A percentile compares a stretch with the other conserved stretches of the same genome.
Conservation (phyloP, 805 yeast genomes). For the Barnettozyma sucrosica region DNA sequence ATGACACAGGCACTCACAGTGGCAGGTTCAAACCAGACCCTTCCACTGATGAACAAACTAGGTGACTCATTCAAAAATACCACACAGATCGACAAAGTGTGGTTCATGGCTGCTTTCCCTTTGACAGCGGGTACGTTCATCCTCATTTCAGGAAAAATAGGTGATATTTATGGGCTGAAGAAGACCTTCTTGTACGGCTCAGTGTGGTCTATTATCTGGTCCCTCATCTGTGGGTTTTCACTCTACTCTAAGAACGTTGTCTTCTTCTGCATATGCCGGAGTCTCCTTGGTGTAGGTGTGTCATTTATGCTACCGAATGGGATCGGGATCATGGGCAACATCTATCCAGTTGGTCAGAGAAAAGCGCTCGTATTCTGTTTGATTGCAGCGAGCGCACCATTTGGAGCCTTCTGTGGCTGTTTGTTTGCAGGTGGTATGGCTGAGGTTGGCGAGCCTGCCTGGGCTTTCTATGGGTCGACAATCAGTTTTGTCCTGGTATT, state of each 20-base stretch:
- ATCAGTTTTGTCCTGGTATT: conserved; percentile 32
- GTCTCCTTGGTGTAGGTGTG: conserved; percentile 58
- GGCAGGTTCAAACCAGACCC: conserved; percentile 34
- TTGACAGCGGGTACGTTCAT: conserved; percentile 71
- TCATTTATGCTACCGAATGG: conserved; percentile 56
- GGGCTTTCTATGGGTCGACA: conserved; percentile 41
- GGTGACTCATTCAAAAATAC: conserved; percentile 29
- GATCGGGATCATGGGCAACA: conserved; percentile 47
- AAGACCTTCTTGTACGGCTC: conserved; percentile 50
- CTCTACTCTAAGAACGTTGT: conserved; percentile 41
- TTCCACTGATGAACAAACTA: conserved; percentile 32
- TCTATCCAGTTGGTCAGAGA: conserved; percentile 40
- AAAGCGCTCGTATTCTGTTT: conserved; percentile 49
- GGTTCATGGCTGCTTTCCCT: conserved; percentile 72
- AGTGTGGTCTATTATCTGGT: conserved; percentile 50
- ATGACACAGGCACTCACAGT: conserved; percentile 36
- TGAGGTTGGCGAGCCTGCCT: conserved; percentile 41
- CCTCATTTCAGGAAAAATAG: conserved; percentile 59
- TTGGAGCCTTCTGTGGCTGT: conserved; percentile 51
- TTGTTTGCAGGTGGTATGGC: conserved; percentile 45
- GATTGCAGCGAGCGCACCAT: conserved; percentile 56
- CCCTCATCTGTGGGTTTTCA: conserved; percentile 54
- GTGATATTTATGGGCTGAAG: conserved; percentile 67
- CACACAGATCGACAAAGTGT: conserved; percentile 31
- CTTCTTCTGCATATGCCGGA: conserved; percentile 48